Evolutionary conservation across 306 rosid genomes (phyloP), one percentile per base, ranked within the genome.

Genomic region (Ormosia emarginata): DNA sequence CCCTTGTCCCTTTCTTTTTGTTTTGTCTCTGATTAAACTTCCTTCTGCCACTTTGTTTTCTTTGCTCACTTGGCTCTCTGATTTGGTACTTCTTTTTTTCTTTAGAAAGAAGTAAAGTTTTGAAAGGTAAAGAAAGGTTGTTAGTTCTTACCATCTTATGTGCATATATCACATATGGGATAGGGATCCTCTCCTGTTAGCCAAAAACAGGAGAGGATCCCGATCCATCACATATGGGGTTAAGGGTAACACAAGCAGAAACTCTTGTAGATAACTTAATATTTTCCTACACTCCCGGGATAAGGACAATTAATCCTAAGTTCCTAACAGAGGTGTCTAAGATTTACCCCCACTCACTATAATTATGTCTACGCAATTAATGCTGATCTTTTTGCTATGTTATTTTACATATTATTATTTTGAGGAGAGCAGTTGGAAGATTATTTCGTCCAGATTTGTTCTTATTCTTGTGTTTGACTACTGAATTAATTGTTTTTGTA

Each of bases 401-500:
- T 7, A 10, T 49, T 17, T 53, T 6, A n/a, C 2, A 49, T 59
- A 69, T 12, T 58, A 30, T 68, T 65, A 65, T 24, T 37, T 34
- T 62, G 68, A 47, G 32, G 15, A 41, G 36, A 59, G 62, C 10
- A 18, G 4, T 78, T 71, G 17, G 53, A 70, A 62, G 61, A 32
- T 44, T 18, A 63, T 49, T 39, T 29, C 55, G 55, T 66, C 62
- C 70, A 71, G 57, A 66, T 72, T 67, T 77, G 58, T 47, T 80
- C 64, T 37, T 24, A 33, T 33, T 43, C 17, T 47, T 76, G 7
- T 33, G 40, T 62, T 79, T 46, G 9, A 65, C 13, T 39, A 77
- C 62, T 37, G 55, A 74, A 29, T 67, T 47, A 37, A n/a, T 24
- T 33, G 24, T 29, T 37, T 10, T 52, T 53, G 36, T 61, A 39